Evolutionary conservation across 169 alveolate genomes (phyloP).

Genomic region (Eimeria brunetti): DNA sequence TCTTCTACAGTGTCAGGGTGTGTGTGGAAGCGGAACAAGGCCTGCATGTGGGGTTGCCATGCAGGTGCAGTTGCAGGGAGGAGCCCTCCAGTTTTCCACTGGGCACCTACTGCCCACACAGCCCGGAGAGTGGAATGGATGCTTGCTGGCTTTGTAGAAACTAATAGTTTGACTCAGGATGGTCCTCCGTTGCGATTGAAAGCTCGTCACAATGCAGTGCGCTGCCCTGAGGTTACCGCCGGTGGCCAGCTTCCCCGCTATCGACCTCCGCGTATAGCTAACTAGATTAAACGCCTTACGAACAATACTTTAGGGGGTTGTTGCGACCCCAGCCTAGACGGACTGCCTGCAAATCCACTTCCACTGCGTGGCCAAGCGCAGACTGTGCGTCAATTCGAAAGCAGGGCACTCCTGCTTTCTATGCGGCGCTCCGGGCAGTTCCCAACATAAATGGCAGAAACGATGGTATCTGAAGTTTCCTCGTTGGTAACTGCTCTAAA

Average conservation of each 20-base stretch:
- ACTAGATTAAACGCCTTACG: neutral
- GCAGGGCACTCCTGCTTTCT: neutral
- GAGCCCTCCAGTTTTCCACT: neutral
- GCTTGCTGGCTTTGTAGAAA: neutral
- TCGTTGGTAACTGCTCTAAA: neutral
- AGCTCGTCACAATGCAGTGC: neutral
- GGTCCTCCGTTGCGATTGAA: neutral
- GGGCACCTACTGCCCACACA: neutral
- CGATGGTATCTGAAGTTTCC: neutral
- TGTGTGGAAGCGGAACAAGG: neutral
- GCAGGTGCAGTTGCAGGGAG: neutral
- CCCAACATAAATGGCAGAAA: neutral
- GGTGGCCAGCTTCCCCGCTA: neutral
- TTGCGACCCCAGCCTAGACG: neutral
- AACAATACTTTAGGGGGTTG: neutral
- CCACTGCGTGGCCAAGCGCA: neutral
- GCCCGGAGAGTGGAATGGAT: too few relatives aligned
- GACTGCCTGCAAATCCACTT: neutral
- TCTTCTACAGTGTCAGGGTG: neutral
- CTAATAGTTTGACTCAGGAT: neutral
- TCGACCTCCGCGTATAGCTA: neutral
- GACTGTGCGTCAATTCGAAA: neutral
- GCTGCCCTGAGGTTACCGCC: neutral
- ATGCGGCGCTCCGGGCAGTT: neutral
- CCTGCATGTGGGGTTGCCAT: neutral